Evolutionary conservation across 1,284 basidiomycete species (phyloP), one percentile per base, ranked within the genome.

Genomic region (Malassezia slooffiae): DNA sequence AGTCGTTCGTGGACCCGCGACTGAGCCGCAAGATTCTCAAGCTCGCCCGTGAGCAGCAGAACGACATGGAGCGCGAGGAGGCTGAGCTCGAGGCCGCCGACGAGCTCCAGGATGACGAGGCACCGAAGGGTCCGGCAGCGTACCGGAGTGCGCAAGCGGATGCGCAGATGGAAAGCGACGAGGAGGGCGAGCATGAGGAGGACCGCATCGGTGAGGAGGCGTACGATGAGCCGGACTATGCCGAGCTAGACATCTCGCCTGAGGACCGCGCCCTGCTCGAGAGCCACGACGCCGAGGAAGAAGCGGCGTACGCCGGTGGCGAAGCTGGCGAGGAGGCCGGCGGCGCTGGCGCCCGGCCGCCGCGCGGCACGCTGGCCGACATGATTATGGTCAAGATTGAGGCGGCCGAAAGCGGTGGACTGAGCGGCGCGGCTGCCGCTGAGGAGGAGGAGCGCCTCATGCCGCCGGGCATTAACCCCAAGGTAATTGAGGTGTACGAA

Each of bases 371-470:
- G 13, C 75, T 99, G 15, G 91, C 91, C 17, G 91, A 99, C 70
- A 75, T 97, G 27, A 97, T 97, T 52, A 87, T 99, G 70, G 79
- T 85, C 29, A 95, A 96, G 73, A 76, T 99, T 38, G 78, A 75
- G 47, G 55, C 77, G 81, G 58, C 68, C 47, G 77, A 76, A 45
- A 75, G 73, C 26, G 76, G 79, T 38, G 62, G 75, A 12, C 74
- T 74, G 43, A 67, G 67, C 42, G 15, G 52, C 38, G 17, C 39
- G 38, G 29, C 45, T 8, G 2, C 10, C 10, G 10, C n/a, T 47
- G 29, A 54, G 24, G 55, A 61, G 38, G 55, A 54, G 20, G 49
- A 51, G 22, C 42, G 51, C 24, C 33, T 46, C 26, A 58, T 81
- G 81, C 62, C 65, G 3, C 78, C 83, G 27, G 91, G 91, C 2